Base-by-base conservation (phyloP, 106 monocot genomes). In the Triglochin maritima region DNA sequence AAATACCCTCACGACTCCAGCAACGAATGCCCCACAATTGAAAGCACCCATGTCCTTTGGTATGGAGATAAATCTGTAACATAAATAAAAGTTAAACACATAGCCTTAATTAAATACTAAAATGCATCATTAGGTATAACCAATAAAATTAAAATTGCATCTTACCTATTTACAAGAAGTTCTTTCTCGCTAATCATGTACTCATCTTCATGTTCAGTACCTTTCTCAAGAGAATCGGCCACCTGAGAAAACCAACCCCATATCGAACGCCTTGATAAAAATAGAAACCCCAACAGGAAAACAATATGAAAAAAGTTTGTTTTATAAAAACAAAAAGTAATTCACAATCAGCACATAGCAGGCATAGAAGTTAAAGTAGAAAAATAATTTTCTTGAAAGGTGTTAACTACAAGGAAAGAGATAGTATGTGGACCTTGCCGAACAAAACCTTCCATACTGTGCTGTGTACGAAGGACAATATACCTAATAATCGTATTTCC, bases 111-210 rank as follows among this genome's bases (percentile, higher is more conserved):
- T 3, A 49, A 60, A 6, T 49, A 11, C 3, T 47, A 4, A 56
- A 71, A 49, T 9, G 0, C 49, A 14, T 44, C 17, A 29, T 43
- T 16, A 42, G 15, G 1, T 54, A 9, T 7, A 11, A 47, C n/a
- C 13, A 16, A 49, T 5, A 64, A 64, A 14, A 6, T 47, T 46
- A 46, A 16, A 4, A 12, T 9, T 15, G 16, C 4, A 50, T 45
- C 47, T 63, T 81, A 94, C 94, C 90, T 51, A 56, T 95, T 95
- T 49, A 95, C 94, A 50, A 95, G 83, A 69, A 95, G 90, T 73
- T 90, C 94, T 56, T 87, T 95, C 79, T 95, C 94, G 71, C 94
- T 95, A 47, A 95, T 95, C 94, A 95, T 95, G 76, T 95, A 95
- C 47, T 95, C 94, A 65, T 95, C 94, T 83, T 95, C 94, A 71